Evolutionary conservation across 2,329 filamentous ascomycete genomes (phyloP), one percentile per base, ranked within the genome.

Genomic region (Trematosphaeria pertusa): DNA sequence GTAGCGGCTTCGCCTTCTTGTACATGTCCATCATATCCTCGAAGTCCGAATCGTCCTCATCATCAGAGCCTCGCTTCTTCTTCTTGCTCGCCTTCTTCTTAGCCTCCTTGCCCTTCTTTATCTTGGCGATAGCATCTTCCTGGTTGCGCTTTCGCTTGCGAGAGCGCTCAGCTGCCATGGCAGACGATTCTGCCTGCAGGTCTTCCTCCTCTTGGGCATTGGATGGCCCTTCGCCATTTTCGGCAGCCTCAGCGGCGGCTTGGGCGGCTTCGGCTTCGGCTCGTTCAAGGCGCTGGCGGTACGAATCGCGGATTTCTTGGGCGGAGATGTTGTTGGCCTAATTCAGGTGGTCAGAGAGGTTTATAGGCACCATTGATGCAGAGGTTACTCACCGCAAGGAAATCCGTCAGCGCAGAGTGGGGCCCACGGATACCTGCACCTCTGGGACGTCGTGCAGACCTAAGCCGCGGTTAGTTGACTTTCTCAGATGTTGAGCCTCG

Each of bases 281-380:
- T 54, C 81, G 73, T 58, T 73, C 72, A 15, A 79, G 60, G 26
- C 84, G 80, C 44, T 78, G 75, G 50, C 78, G 77, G 61, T 84
- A 82, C 40, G 84, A 82, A 56, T 82, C 74, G 35, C 80, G 78
- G 50, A 87, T 87, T 58, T 86, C 82, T 42, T 77, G 76, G 3
- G 84, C 84, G 17, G 83, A 89, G 56, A 91, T 91, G 60, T 89
- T 89, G 69, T 89, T 86, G 2, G 87, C 83, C 81, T 87, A 46
- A 9, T 31, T 10, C 31, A 17, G 1, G 14, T 31, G 14, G 30
- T 33, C 4, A 45, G n/a, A 19, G 41, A 18, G 41, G 37, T 14
- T 33, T 34, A 11, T 32, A 20, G 17, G n/a, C 9, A 18, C 5
- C 2, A n/a, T 33, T 30, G 14, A 2, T 9, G n/a, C n/a, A 18